phyloP scores from a whole-genome alignment of 176 grass and related monocot genomes.

The Zoysia japonica region DNA sequence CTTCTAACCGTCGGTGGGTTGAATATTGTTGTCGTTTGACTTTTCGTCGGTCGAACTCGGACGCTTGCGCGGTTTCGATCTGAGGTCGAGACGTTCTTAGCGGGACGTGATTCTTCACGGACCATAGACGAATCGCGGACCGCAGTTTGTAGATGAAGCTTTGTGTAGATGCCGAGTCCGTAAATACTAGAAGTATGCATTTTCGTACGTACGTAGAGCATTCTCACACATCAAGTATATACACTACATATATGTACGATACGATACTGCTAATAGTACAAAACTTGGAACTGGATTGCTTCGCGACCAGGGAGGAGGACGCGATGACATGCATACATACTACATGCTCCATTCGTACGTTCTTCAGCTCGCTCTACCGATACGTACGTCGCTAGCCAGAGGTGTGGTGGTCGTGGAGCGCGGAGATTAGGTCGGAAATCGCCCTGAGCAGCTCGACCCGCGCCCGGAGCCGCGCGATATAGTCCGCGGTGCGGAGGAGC shows the following conservation, averaged over 20 bases:
- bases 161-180: no score
- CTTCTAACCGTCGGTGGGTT: no score
- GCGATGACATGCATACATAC: background rate
- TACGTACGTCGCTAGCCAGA: background rate
- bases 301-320: background rate
- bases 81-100: no score
- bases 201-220: no score
- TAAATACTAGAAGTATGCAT: no score
- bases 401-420: background rate
- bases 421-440: conserved; percentile 60
- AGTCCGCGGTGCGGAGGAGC: conserved; percentile 69
- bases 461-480: conserved; percentile 64
- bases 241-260: background rate
- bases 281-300: background rate
- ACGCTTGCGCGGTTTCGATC: no score
- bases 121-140: accelerated
- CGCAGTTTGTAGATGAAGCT: no score
- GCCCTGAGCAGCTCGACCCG: conserved; percentile 67
- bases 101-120: no score
- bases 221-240: background rate
- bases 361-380: no score
- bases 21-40: no score
- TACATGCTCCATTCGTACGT: no score
- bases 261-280: background rate
- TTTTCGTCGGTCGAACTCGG: no score